Conservation (phyloP, 257 asterid genomes). For the Gynochthodes officinalis region DNA sequence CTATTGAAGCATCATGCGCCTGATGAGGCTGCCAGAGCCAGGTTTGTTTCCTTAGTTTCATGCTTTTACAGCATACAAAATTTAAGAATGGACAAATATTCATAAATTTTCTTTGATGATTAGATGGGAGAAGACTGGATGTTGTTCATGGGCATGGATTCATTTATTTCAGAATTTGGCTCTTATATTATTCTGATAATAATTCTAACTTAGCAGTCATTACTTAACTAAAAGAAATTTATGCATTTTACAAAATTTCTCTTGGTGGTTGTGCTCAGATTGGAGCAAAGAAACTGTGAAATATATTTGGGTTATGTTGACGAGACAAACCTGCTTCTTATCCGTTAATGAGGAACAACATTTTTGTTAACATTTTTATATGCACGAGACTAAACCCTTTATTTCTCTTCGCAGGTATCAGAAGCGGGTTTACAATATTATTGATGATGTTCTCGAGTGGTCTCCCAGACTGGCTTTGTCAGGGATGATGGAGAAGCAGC, state of each 20-base stretch:
- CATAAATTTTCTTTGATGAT: neutral
- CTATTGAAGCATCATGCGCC: constrained; percentile 98
- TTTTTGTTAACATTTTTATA: neutral
- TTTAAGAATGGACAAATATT: neutral
- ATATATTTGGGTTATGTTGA: neutral
- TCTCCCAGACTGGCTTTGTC: constrained; percentile 91
- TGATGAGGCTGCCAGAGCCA: constrained; percentile 99
- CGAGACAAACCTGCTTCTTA: neutral
- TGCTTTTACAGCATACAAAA: neutral
- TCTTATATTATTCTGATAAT: neutral
- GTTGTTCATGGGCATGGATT: neutral
- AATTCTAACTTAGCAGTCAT: neutral
- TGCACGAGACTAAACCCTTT: constrained; percentile 6
- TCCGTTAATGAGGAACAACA: neutral
- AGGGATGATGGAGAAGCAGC: constrained; percentile 90
- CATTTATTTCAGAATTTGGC: neutral
- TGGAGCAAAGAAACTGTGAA: neutral
- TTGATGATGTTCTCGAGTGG: constrained; percentile 98
- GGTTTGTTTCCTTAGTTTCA: constrained; percentile 42
- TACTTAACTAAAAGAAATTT: neutral
- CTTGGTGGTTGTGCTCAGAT: neutral
- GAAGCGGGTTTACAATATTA: constrained; percentile 87
- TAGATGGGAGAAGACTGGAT: neutral
- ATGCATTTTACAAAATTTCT: neutral
- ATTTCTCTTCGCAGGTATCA: constrained; percentile 67